Base-by-base conservation (phyloP, 192 early-diverging fungal species). In the Coemansia reversa region DNA sequence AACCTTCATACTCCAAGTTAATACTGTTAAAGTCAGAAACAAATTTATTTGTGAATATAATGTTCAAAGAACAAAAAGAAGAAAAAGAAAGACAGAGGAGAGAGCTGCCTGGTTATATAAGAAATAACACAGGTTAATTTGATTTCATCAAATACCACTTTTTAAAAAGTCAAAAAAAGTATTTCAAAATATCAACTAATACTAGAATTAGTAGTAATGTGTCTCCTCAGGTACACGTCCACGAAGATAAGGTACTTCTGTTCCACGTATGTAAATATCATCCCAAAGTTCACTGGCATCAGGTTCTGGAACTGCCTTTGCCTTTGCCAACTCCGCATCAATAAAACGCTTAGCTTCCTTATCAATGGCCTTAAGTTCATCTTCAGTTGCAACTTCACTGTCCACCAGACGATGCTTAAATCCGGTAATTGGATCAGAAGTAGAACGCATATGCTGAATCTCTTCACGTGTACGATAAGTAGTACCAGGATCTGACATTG, bases 401-500 rank as follows among this genome's bases (percentile, higher is more conserved):
- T 93, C 91, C 55, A 97, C 51, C 58, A 97, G 77, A 14, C 89
- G 83, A 68, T 91, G 85, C 85, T 94, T 94, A 70, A 95, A 83
- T 19, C 94, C 93, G 67, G 88, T 95, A 83, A 98, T 96, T 55
- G 93, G 91, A 77, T 97, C 94, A 70, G 87, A 88, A 68, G 89
- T 93, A 54, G 91, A 91, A 29, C 95, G 89, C 95, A 98, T 98
- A 78, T 98, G 88, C 83, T 96, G 93, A 65, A 97, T 94, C 86
- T 98, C 94, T 84, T 98, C 96, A 81, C 96, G 93, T 60, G 94
- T 95, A 68, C 96, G 91, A 91, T 98, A 98, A 42, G 93, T 97
- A 79, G 95, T 98, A 68, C 96, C 96, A 23, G 95, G 96, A 82
- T 98, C 95, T 61, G 95, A 98, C 96, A 98, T 98, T 68, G 96